These are phyloP conservation scores for Exophiala sp. DNA, from an alignment of 2,329 filamentous ascomycete species.

Conservation along the genomic window DNA sequence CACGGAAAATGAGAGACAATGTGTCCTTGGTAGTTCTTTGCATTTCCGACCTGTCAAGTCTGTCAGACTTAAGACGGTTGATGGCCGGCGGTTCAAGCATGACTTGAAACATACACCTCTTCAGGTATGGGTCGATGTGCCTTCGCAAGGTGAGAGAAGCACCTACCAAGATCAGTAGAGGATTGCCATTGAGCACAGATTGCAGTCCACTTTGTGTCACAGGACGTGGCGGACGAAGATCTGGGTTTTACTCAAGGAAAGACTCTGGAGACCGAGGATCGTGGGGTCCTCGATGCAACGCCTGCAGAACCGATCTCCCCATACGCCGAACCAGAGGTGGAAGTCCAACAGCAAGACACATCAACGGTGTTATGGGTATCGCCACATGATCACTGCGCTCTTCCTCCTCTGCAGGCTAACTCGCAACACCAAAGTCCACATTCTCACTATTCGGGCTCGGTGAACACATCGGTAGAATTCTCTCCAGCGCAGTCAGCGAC, in stretches of 20 bases:
- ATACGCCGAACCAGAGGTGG: too few species aligned
- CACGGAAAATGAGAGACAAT: conserved; percentile 3
- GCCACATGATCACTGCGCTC: too few species aligned
- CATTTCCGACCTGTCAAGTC: conserved; percentile 13
- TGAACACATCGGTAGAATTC: neutral
- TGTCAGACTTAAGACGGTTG: conserved; percentile 6
- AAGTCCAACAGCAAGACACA: too few species aligned
- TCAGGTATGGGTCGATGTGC: conserved; percentile 20
- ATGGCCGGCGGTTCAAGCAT: conserved; percentile 15
- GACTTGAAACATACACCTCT: conserved; percentile 9
- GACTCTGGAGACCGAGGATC: too few species aligned
- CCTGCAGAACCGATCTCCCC: too few species aligned
- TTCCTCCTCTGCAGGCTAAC: neutral
- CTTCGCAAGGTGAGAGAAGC: conserved; percentile 11
- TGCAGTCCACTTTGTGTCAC: conserved; percentile 2
- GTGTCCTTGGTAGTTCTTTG: neutral
- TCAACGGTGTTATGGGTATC: too few species aligned
- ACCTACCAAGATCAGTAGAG: too few species aligned
- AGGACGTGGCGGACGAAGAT: too few species aligned
- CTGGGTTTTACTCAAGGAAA: too few species aligned
- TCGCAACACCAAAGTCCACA: conserved; percentile 2
- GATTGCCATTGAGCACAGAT: too few species aligned
- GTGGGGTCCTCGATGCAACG: too few species aligned
- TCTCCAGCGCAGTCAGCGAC: conserved; percentile 1
- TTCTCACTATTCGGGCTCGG: conserved; percentile 1